Base-by-base conservation (phyloP, 2,329 filamentous ascomycete genomes). In the Colletotrichum scovillei region DNA sequence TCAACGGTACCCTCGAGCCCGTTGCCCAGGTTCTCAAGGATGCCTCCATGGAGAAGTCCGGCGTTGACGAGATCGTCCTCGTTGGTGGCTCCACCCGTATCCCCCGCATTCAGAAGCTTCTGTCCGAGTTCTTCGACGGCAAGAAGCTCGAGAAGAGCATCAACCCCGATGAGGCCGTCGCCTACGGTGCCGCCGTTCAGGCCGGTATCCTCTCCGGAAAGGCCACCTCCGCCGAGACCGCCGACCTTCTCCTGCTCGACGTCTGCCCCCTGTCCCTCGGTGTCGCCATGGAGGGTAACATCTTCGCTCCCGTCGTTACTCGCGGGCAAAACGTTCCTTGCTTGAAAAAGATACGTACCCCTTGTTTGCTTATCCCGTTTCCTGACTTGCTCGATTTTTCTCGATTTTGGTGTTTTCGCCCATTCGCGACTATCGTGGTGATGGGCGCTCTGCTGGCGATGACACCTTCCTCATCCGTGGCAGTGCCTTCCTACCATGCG, bases 121-220 rank as follows among this genome's bases (percentile, higher is more conserved):
- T 99, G 78, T 95, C 93, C 88, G 97, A 99, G 87, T 98, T 95
- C 92, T 99, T 99, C 89, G 94, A 97, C 85, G 95, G 95, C 87
- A 99, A 99, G 95, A 98, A 99, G 93, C 94, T 98, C 78, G 96
- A 98, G 92, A 98, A 98, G 91, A 97, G 94, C 90, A 98, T 98
- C 90, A 99, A 99, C 92, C 97, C 97, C 81, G 97, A 99, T 84
- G 97, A 99, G 91, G 97, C 97, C 79, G 97, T 99, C 82, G 97
- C 97, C 80, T 98, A 98, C 88, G 97, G 97, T 92, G 97, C 97
- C 78, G 97, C 97, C 80, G 96, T 99, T 76, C 97, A 99, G 89
- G 97, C 97, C 78, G 97, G 95, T 92, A 98, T 99, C 84, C 93
- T 99, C 77, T 98, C 96, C 73, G 97, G 97, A 84, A 98, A 98